Evolutionary conservation across 352 stramenopile species (phyloP), one percentile per base, ranked within the genome.

Genomic region (Pythium sukuiense): DNA sequence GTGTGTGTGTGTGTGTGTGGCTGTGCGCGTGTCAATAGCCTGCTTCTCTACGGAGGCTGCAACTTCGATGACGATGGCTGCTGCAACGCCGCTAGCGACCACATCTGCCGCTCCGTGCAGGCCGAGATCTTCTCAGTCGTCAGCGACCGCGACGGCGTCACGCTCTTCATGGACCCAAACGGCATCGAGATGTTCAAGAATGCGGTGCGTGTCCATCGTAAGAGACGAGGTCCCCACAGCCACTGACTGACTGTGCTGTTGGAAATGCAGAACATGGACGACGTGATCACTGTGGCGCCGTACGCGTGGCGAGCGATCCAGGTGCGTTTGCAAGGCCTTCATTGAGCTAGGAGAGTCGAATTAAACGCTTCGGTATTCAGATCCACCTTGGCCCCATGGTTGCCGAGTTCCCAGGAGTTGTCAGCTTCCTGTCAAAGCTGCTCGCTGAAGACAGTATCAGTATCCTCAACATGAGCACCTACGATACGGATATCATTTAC

Each of bases 401-500:
- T 43, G 87, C 83, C 6, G 85, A 95, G 62, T 95, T 95, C 62
- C 87, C 87, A 3, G 87, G 87, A 18, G 77, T 95, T 41, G 78
- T 95, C 61, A 92, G 73, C 65, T 95, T 95, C 58, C 63, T 95
- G 27, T 95, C 87, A 41, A 92, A 92, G 55, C 65, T 93, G 35
- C 71, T 95, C 12, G 87, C 87, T 0, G 82, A 92, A 59, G 85
- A 92, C 62, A 71, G 85, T 39, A 95, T 95, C 62, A 93, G 85
- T 83, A 95, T 95, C 63, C 83, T 95, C 75, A 95, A 95, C 72
- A 93, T 95, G 87, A 95, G 87, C 74, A 93, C 85, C 1, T 95
- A 92, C 81, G 87, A 95, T 58, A 95, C 87, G 9, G 87, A 95
- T 69, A 87, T 95, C 56, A 95, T 95, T 55, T 93, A 93, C 65